These are phyloP conservation scores for Mortierella sp. DNA, from an alignment of 371 early-diverging fungal species.

Conservation along the genomic window DNA sequence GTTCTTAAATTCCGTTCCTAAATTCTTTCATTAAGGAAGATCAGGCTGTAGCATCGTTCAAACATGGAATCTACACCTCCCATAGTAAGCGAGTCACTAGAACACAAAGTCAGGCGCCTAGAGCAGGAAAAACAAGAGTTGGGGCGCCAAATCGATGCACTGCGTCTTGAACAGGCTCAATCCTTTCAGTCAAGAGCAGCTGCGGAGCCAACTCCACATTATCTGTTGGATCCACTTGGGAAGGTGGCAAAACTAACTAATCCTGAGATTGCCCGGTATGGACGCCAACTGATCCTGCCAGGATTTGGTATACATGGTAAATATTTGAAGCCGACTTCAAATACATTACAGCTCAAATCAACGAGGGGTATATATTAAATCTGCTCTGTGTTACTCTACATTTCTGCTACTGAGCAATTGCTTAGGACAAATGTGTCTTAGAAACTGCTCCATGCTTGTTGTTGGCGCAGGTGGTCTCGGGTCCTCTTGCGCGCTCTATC, in stretches of 20 bases:
- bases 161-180: constrained; percentile 28
- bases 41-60: neutral
- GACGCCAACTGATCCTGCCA: constrained; percentile 94
- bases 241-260: constrained; percentile 58
- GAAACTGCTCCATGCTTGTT: constrained; percentile 84
- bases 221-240: constrained; percentile 11
- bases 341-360: neutral
- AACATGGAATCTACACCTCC: neutral
- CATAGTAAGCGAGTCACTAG: constrained; percentile 2
- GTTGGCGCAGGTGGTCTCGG: constrained; percentile 99
- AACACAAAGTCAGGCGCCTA: constrained; percentile 19
- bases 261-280: constrained; percentile 88
- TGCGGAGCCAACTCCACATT: neutral
- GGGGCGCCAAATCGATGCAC: constrained; percentile 24
- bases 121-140: constrained; percentile 46
- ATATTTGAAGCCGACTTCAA: neutral
- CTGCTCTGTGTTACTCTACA: neutral
- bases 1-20: too few relatives aligned
- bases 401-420: neutral
- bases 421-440: constrained; percentile 78
- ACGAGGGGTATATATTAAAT: neutral
- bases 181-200: neutral
- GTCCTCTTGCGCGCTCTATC: constrained; percentile 90
- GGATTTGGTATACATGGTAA: constrained; percentile 85
- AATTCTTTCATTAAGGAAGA: neutral